Base-by-base conservation (phyloP, 2,329 filamentous ascomycete species). In the Onygenales sp. region DNA sequence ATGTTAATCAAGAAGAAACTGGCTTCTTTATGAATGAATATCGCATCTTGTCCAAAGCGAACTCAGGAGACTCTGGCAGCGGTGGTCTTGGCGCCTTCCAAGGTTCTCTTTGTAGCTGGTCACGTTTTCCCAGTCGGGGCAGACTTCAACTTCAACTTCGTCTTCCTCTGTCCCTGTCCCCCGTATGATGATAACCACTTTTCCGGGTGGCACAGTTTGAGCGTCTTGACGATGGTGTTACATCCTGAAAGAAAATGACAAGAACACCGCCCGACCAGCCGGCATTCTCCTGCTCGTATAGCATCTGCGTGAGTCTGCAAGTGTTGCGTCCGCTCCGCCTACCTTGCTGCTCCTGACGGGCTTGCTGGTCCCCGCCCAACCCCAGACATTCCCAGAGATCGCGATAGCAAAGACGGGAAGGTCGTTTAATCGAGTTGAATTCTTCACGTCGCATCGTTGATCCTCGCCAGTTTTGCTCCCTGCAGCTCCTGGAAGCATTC, bases 401-500 rank as follows among this genome's bases (percentile, higher is more conserved):
- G 32, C 38, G 45, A 38, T 8, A 10, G 14, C 14, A 27, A 10
- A 35, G 14, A 27, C 14, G 14, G 45, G 38, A 38, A 13, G n/a
- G 2, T 8, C 32, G 9, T 3, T 27, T 9, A 48, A 38, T 48
- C 9, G 33, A 39, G 31, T 27, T 39, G 13, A 39, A 9, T 48
- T 39, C 45, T 48, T 48, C 45, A 48, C 10, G 45, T 38, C 33
- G 45, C 45, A 38, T 48, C 17, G 45, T 48, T 39, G 45, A 39
- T 38, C 45, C 35, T 9, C 33, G 14, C 21, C 33, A 27, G 31
- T 39, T 36, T 47, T 31, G 33, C 33, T 11, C 38, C 33, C 45
- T 48, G 45, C 45, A 48, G 33, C 33, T 27, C 10, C 35, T 14
- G 45, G 45, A 31, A 48, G 45, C 14, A 31, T 39, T 17, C 0